Conservation (phyloP, 306 rosid species). For the Lathyrus sativus region DNA sequence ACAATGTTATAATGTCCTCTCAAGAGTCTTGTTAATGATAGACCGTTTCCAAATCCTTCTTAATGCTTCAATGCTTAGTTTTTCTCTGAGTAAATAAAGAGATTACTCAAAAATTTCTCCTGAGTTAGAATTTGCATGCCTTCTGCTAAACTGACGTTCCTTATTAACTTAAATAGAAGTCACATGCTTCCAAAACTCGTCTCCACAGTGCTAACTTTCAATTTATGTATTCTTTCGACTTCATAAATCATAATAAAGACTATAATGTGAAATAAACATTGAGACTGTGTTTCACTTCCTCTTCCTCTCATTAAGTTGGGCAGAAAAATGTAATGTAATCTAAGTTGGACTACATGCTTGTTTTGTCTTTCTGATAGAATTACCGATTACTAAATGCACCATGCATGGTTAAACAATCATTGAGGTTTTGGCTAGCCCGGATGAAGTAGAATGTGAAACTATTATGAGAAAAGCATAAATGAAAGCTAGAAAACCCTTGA, state of each 20-base stretch:
- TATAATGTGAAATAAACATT: background rate
- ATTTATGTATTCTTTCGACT: background rate
- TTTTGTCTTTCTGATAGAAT: slow-evolving; percentile 11
- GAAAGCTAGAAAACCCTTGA: slow-evolving; percentile 18
- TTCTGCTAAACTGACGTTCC: background rate
- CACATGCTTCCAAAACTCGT: background rate
- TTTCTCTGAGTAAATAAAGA: background rate
- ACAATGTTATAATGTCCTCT: background rate
- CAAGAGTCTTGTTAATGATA: background rate
- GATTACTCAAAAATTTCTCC: background rate
- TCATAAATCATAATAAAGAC: background rate
- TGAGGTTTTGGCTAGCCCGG: slow-evolving; percentile 13
- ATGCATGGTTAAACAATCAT: slow-evolving; percentile 4
- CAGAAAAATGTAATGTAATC: slow-evolving; percentile 18
- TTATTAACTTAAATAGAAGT: background rate
- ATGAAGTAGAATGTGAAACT: slow-evolving; percentile 14
- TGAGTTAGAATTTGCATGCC: background rate
- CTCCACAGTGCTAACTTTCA: background rate
- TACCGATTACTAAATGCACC: slow-evolving; percentile 26
- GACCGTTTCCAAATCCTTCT: slow-evolving; percentile 5
- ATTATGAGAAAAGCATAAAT: slow-evolving; percentile 19
- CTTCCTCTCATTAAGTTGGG: background rate
- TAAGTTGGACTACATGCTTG: slow-evolving; percentile 7
- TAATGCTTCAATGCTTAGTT: background rate
- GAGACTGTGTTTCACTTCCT: slow-evolving; percentile 18